Evolutionary conservation across 208 protist species (phyloP), one percentile per base, ranked within the genome.

Genomic region (Blechomonas ayalai): DNA sequence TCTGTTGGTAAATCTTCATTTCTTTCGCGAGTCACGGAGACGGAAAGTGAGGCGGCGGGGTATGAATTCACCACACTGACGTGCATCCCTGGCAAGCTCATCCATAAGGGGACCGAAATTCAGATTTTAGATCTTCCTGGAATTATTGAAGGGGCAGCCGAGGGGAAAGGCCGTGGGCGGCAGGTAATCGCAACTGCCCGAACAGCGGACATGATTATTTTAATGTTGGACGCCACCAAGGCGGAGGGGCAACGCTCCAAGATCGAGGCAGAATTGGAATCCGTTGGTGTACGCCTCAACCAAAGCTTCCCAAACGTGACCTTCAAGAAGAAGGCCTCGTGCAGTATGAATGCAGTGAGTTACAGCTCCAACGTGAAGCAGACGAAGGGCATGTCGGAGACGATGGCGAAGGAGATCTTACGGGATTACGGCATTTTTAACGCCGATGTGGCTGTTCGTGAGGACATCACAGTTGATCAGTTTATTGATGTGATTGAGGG

Each of bases 31-130:
- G 67, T 99, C 1, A 99, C 97, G 2, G 71, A 89, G 19, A 97
- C 97, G 15, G 67, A 89, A 50, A 98, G 93, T 45, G 94, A 95
- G 71, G 93, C 90, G 22, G 97, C 96, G 0, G 75, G 86, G 16
- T 98, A 98, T 63, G 96, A 99, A 49, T 99, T 99, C 76, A 99
- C 98, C 26, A 99, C 98, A 4, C 82, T 99, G 10, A 99, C 97
- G 13, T 98, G 96, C 74, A 98, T 99, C 69, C 98, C 98, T 9
- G 97, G 97, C 29, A 92, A 98, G 38, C 75, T 98, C 23, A 52
- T 92, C 45, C 91, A 97, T 74, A 97, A 95, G 44, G 96, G 92
- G 7, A 96, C 95, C 5, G 90, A 96, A 33, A 98, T 99, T 47
- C 97, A 99, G 67, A 85, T 99, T 60, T 71, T 99, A 13, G 98